Conservation (phyloP, 1,284 basidiomycete species). For the Rhodofomes roseus region DNA sequence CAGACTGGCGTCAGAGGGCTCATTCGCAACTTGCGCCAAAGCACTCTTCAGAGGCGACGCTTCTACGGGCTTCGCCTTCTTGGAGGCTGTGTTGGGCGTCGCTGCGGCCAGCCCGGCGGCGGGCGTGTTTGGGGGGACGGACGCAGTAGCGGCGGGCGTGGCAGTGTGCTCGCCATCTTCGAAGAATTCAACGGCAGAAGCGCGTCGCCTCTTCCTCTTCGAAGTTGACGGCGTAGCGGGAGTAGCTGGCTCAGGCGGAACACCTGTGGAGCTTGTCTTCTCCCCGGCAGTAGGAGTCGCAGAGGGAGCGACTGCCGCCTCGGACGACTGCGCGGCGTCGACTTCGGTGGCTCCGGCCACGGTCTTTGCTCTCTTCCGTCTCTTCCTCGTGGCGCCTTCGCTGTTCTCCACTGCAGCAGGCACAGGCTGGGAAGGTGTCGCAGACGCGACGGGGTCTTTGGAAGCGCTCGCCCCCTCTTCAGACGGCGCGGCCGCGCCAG, state of each 20-base stretch:
- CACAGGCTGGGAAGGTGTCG: background rate
- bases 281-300: conserved; percentile 4
- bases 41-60: conserved; percentile 22
- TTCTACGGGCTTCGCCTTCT: conserved; percentile 21
- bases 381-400: conserved; percentile 15
- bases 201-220: conserved; percentile 21
- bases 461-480: background rate
- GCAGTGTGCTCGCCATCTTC: conserved; percentile 13
- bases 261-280: background rate
- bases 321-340: conserved; percentile 3
- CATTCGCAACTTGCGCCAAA: conserved; percentile 21
- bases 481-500: background rate
- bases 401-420: conserved; percentile 13
- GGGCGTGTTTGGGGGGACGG: conserved; percentile 23
- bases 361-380: conserved; percentile 32
- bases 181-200: conserved; percentile 28
- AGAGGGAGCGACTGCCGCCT: conserved; percentile 1
- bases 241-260: background rate
- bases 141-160: background rate
- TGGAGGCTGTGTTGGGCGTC: conserved; percentile 15
- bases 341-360: background rate
- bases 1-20: conserved; percentile 7
- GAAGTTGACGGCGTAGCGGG: conserved; percentile 16
- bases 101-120: conserved; percentile 19
- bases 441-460: background rate